Percentiles rank a stretch among this genome's conserved stretches.
These are phyloP conservation scores for Cenococcum geophilum DNA, from an alignment of 495 filamentous ascomycete genomes.

Conservation along the genomic window DNA sequence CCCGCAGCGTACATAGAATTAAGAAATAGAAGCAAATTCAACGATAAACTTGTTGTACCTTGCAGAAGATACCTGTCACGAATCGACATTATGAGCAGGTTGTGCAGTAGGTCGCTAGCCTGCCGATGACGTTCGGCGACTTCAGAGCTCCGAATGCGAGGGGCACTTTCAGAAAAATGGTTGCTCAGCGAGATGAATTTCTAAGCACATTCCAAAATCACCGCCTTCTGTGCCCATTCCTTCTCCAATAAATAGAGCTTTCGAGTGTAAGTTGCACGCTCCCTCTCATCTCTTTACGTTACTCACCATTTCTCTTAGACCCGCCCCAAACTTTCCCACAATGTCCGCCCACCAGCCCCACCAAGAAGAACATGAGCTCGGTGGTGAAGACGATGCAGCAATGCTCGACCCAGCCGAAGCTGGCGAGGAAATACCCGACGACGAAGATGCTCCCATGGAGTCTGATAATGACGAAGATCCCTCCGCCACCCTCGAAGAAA, in stretches of 20 bases:
- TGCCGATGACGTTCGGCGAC: too few relatives aligned
- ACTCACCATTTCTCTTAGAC: neutral
- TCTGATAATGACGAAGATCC: constrained; percentile 58
- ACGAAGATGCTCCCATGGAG: constrained; percentile 46
- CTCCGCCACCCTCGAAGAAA: constrained; percentile 49
- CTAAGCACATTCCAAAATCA: neutral
- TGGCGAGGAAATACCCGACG: constrained; percentile 38
- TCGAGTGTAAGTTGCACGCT: neutral
- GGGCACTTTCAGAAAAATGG: too few relatives aligned
- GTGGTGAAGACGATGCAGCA: constrained; percentile 37
- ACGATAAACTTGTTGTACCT: too few relatives aligned
- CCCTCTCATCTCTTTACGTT: neutral
- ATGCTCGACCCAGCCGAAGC: constrained; percentile 40
- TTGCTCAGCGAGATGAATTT: neutral
- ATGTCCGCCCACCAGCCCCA: constrained; percentile 31
- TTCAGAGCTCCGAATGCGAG: too few relatives aligned
- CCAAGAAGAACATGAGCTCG: constrained; percentile 10
- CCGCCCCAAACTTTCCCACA: neutral
- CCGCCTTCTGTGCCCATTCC: neutral
- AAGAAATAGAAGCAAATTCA: too few relatives aligned
- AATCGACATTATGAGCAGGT: too few relatives aligned
- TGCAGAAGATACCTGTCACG: too few relatives aligned
- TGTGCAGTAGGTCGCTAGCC: too few relatives aligned
- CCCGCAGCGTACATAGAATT: neutral
- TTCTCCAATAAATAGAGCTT: neutral